phyloP scores from a whole-genome alignment of 2,329 filamentous ascomycete species.

The Coniochaeta ligniaria region DNA sequence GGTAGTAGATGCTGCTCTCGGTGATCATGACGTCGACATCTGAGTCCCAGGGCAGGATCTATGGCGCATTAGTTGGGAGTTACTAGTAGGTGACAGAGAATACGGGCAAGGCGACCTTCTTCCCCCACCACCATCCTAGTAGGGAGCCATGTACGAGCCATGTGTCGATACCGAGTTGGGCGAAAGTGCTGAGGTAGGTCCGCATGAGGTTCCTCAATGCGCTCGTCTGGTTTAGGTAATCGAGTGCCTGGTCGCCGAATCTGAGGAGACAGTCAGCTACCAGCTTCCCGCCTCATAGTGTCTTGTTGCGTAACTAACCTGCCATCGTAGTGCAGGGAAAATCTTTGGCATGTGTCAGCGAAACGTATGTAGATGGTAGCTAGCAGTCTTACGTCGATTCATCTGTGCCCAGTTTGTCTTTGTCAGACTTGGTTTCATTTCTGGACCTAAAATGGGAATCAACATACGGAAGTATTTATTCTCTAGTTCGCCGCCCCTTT shows the following conservation, averaged over 20 bases:
- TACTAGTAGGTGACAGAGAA: neutral
- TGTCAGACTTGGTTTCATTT: neutral
- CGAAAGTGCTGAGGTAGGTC: constrained; percentile 64
- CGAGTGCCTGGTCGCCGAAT: constrained; percentile 6
- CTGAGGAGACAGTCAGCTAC: constrained; percentile 1
- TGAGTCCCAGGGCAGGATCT: constrained; percentile 71
- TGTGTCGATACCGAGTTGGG: constrained; percentile 61
- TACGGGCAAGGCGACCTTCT: constrained; percentile 23
- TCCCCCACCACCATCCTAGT: constrained; percentile 83
- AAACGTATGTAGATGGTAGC: neutral
- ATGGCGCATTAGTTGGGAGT: neutral
- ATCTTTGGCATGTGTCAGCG: constrained; percentile 9
- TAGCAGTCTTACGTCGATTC: constrained; percentile 1
- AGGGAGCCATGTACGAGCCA: constrained; percentile 84
- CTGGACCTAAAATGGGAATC: neutral
- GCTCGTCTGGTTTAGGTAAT: constrained; percentile 5
- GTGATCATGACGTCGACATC: constrained; percentile 71
- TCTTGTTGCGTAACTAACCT: constrained; percentile 7
- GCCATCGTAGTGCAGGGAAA: constrained; percentile 26
- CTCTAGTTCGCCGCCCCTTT: neutral
- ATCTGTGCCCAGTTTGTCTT: neutral
- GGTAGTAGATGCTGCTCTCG: constrained; percentile 55
- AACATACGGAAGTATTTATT: neutral
- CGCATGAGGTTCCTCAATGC: constrained; percentile 61
- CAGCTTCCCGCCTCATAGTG: neutral